Conservation (phyloP, 331 rosid genomes). For the Ulmus americana region DNA sequence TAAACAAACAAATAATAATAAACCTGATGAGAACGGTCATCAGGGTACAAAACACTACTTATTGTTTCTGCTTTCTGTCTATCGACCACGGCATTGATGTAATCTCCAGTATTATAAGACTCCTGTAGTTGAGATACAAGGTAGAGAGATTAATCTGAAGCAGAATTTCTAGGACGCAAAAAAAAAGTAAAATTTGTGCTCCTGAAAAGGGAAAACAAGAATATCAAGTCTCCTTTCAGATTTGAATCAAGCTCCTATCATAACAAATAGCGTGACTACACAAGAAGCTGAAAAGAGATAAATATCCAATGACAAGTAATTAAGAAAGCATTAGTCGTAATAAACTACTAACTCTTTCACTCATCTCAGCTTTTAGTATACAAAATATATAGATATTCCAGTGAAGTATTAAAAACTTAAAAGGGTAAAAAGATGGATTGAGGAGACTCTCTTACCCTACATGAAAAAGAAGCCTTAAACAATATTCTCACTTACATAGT, state of each 20-base stretch:
- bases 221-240: constrained; percentile 13
- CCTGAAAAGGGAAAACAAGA: neutral
- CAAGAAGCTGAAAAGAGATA: constrained; percentile 14
- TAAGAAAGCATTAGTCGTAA: neutral
- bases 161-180: neutral
- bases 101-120: constrained; percentile 69
- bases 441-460: neutral
- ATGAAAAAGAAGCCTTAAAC: neutral
- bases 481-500: neutral
- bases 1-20: constrained; percentile 8
- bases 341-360: neutral
- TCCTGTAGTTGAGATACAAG: constrained; percentile 39
- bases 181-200: neutral
- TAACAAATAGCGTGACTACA: constrained; percentile 9
- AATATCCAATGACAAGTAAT: neutral
- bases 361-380: neutral
- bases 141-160: constrained; percentile 12
- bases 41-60: constrained; percentile 68
- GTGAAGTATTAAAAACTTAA: neutral
- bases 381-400: neutral
- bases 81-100: constrained; percentile 59
- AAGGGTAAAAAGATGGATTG: too few relatives aligned
- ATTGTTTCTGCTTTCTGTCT: constrained; percentile 68
- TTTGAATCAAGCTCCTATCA: constrained; percentile 10
- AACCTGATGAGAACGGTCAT: constrained; percentile 74